Percentiles rank a stretch among this genome's conserved stretches.
Evolutionary conservation across 2,329 filamentous ascomycete genomes (phyloP).

Genomic region (Lachnellula arida): DNA sequence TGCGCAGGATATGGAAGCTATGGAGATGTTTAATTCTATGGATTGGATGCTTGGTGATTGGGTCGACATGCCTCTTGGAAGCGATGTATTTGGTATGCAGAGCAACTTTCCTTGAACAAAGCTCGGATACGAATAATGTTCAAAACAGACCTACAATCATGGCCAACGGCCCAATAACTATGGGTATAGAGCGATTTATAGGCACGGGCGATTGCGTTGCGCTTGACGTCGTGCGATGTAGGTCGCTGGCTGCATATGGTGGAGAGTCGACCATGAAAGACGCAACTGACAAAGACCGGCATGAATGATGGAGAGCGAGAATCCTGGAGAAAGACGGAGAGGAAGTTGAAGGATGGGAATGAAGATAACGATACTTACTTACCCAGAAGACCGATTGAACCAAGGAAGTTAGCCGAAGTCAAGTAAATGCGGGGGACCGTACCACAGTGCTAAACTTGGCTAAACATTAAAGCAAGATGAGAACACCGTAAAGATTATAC

Average conservation of each 20-base stretch:
- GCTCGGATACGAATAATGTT: slow-evolving; percentile 41
- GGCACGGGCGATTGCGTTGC: slow-evolving; percentile 67
- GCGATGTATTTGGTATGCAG: background rate
- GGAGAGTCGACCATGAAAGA: slow-evolving; percentile 68
- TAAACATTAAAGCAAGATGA: too few relatives aligned
- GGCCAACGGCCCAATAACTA: slow-evolving; percentile 73
- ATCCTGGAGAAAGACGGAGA: slow-evolving; percentile 30
- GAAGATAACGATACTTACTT: too few relatives aligned
- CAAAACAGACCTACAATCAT: slow-evolving; percentile 51
- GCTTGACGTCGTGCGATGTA: slow-evolving; percentile 60
- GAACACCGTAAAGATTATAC: too few relatives aligned
- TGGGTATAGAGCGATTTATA: slow-evolving; percentile 71
- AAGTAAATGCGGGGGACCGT: too few relatives aligned
- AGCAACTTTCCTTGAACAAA: background rate
- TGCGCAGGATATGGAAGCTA: slow-evolving; percentile 4
- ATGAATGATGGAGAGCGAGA: slow-evolving; percentile 5
- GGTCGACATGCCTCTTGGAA: background rate
- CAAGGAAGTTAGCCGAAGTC: too few relatives aligned
- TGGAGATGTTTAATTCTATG: slow-evolving; percentile 17
- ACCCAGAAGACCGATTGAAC: too few relatives aligned
- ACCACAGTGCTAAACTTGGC: too few relatives aligned
- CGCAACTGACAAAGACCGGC: slow-evolving; percentile 69
- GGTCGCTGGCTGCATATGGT: slow-evolving; percentile 69
- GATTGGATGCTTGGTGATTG: slow-evolving; percentile 17
- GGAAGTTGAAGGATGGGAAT: too few relatives aligned